phyloP scores from a whole-genome alignment of 805 yeast genomes.

The Myxozyma geophila region DNA sequence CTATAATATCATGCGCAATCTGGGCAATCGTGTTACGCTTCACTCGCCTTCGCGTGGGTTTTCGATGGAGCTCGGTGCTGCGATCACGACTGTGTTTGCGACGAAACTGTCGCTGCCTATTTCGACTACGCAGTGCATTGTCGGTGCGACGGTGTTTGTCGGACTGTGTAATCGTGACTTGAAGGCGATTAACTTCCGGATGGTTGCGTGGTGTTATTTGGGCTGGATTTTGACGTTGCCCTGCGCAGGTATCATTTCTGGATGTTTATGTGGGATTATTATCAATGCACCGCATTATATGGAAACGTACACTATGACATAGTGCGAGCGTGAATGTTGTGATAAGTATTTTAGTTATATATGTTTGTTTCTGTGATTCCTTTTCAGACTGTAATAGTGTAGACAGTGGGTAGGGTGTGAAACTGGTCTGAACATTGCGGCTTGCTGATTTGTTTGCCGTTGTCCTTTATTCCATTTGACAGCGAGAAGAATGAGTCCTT shows the following conservation, averaged over 20 bases:
- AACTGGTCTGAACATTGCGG: neutral
- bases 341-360: too few relatives aligned
- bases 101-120: conserved; percentile 73
- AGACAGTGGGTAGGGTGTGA: too few relatives aligned
- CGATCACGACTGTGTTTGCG: conserved; percentile 74
- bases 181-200: conserved; percentile 74
- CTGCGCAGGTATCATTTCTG: conserved; percentile 72
- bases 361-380: too few relatives aligned
- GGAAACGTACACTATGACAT: conserved; percentile 19
- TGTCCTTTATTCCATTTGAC: neutral
- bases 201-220: conserved; percentile 69
- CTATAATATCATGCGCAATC: conserved; percentile 67
- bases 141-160: conserved; percentile 76
- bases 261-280: conserved; percentile 65
- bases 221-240: conserved; percentile 80
- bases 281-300: conserved; percentile 61
- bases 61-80: conserved; percentile 77
- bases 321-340: too few relatives aligned
- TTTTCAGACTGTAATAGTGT: too few relatives aligned
- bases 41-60: conserved; percentile 83
- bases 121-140: conserved; percentile 78
- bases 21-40: conserved; percentile 74
- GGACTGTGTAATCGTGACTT: conserved; percentile 71
- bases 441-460: neutral
- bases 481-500: neutral